Evolutionary conservation across 2,329 filamentous ascomycete genomes (phyloP).

Genomic region (Hypoxylon sp.): DNA sequence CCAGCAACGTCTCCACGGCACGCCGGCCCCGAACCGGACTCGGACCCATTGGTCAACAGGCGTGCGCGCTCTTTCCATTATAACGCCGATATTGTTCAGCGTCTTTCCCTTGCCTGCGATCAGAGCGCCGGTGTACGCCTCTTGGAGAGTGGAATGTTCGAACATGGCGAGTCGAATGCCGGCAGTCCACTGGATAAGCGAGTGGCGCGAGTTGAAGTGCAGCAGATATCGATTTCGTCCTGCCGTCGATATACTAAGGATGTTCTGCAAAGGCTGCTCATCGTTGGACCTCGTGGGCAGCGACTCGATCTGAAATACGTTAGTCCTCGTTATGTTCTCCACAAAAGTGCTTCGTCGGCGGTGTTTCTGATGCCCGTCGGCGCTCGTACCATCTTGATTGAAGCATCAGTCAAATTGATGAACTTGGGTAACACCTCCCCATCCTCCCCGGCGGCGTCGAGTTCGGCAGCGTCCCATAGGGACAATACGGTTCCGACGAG

Average conservation of each 20-base stretch:
- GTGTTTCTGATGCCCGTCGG: neutral
- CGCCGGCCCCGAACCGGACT: slow-evolving; percentile 93
- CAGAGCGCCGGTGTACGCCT: slow-evolving; percentile 94
- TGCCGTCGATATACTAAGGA: slow-evolving; percentile 93
- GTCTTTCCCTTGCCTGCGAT: slow-evolving; percentile 92
- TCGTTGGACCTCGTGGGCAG: slow-evolving; percentile 80
- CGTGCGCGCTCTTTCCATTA: slow-evolving; percentile 82
- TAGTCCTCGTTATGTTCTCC: slow-evolving; percentile 9
- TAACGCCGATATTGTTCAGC: slow-evolving; percentile 87
- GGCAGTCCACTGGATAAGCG: slow-evolving; percentile 93
- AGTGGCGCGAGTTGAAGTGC: slow-evolving; percentile 95
- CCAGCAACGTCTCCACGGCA: slow-evolving; percentile 96
- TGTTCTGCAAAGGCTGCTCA: slow-evolving; percentile 87
- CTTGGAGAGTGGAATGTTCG: slow-evolving; percentile 90
- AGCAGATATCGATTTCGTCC: slow-evolving; percentile 94
- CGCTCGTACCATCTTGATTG: slow-evolving; percentile 86
- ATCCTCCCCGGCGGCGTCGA: slow-evolving; percentile 86
- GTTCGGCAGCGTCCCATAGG: slow-evolving; percentile 91
- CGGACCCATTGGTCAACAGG: slow-evolving; percentile 92
- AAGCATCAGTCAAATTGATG: slow-evolving; percentile 96
- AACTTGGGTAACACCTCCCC: slow-evolving; percentile 89
- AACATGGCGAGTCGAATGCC: slow-evolving; percentile 93
- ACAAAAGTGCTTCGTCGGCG: neutral
- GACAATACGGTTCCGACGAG: slow-evolving; percentile 94
- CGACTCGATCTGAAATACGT: slow-evolving; percentile 74